A percentile compares a stretch with the other conserved stretches of the same genome.
Evolutionary conservation across 2,329 filamentous ascomycete genomes (phyloP).

Genomic region (Pochonia chlamydosporia): DNA sequence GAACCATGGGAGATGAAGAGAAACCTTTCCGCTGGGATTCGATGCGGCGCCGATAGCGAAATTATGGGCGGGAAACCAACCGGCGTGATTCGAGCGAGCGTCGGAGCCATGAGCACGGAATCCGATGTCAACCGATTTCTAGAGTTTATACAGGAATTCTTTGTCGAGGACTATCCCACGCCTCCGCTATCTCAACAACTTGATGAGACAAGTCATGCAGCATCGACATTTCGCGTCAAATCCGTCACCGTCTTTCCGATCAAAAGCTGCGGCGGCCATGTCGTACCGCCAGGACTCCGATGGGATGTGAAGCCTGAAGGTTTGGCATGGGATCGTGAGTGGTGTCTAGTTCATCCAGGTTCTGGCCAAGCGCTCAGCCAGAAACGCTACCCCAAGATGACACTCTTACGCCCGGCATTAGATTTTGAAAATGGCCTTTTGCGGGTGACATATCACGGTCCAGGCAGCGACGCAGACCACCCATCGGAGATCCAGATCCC

Average conservation of each 20-base stretch:
- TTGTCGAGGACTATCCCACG: slow-evolving; percentile 23
- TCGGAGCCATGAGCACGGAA: slow-evolving; percentile 84
- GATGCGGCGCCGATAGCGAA: slow-evolving; percentile 79
- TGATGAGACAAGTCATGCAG: not conserved
- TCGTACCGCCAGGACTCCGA: slow-evolving; percentile 51
- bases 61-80: slow-evolving; percentile 80
- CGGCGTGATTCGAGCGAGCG: slow-evolving; percentile 76
- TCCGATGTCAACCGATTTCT: slow-evolving; percentile 69
- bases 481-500: slow-evolving; percentile 44
- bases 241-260: slow-evolving; percentile 78
- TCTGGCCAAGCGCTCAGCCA: slow-evolving; percentile 82
- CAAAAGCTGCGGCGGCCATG: slow-evolving; percentile 84
- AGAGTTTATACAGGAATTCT: slow-evolving; percentile 67
- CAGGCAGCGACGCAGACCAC: not conserved
- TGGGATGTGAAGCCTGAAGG: slow-evolving; percentile 84
- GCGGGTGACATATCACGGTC: slow-evolving; percentile 47
- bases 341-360: slow-evolving; percentile 86
- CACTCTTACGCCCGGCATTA: slow-evolving; percentile 68
- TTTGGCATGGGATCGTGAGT: slow-evolving; percentile 90
- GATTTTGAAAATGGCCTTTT: slow-evolving; percentile 65
- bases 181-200: not conserved
- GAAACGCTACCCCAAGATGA: slow-evolving; percentile 85
- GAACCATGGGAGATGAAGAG: slow-evolving; percentile 74
- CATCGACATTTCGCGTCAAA: slow-evolving; percentile 39
- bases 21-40: slow-evolving; percentile 79